Conservation (phyloP, 441 rosid genomes). For the Croton laevigatus region DNA sequence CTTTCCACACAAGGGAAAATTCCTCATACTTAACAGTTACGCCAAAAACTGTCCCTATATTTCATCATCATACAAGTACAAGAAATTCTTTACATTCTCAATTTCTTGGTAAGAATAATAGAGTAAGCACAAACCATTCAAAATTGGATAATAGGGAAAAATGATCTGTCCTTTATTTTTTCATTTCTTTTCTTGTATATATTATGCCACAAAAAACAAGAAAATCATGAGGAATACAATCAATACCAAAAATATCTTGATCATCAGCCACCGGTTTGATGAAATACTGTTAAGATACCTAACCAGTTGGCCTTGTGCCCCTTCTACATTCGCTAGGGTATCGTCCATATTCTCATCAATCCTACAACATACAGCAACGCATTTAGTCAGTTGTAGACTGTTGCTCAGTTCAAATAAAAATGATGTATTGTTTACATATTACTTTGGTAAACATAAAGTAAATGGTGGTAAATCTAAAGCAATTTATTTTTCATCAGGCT, state of each 20-base stretch:
- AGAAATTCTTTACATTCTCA: constrained; percentile 19
- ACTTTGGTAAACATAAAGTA: no score
- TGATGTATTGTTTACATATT: no score
- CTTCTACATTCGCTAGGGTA: constrained; percentile 76
- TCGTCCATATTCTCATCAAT: constrained; percentile 98
- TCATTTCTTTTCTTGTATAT: constrained; percentile 17
- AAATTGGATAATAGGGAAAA: not conserved
- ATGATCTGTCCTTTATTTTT: constrained; percentile 21
- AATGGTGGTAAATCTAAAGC: not conserved
- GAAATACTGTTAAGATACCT: constrained; percentile 88
- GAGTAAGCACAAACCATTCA: not conserved
- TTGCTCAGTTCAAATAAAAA: not conserved
- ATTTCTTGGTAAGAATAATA: not conserved
- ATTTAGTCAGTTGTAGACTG: not conserved
- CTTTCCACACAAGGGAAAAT: not conserved
- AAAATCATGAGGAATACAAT: constrained; percentile 87
- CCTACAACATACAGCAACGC: constrained; percentile 37
- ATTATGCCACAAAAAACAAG: constrained; percentile 88
- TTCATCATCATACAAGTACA: constrained; percentile 11
- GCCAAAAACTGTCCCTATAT: constrained; percentile 16
- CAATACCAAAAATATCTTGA: constrained; percentile 88
- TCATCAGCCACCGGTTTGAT: constrained; percentile 94
- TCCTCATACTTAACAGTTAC: not conserved
- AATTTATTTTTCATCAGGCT: not conserved
- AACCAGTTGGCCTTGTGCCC: constrained; percentile 83